These are phyloP conservation scores for Dianthus caryophyllus DNA, from an alignment of 148 eudicot species.

Conservation along the genomic window DNA sequence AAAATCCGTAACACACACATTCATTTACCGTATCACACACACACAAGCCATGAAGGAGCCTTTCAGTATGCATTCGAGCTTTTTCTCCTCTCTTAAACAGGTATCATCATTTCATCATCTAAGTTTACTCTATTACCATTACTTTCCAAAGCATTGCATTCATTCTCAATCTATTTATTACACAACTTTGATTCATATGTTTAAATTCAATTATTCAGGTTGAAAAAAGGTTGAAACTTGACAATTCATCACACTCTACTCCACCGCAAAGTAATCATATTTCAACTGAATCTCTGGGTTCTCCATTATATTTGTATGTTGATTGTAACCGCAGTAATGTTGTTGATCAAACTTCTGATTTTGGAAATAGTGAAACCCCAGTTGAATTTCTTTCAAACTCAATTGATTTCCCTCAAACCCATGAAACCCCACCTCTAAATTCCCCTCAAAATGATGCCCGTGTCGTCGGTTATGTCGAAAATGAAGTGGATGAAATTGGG, in stretches of 20 bases:
- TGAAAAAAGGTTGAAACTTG: constrained; percentile 77
- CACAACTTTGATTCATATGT: neutral
- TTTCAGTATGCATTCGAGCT: constrained; percentile 35
- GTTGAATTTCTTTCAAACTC: constrained; percentile 52
- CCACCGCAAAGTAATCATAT: constrained; percentile 17
- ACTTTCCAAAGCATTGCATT: neutral
- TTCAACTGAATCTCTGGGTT: constrained; percentile 41
- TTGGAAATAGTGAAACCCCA: constrained; percentile 54
- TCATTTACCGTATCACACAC: no score
- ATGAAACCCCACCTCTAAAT: constrained; percentile 32
- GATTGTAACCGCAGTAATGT: constrained; percentile 17
- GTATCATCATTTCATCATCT: constrained; percentile 17
- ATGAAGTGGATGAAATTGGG: constrained; percentile 43
- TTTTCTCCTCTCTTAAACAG: constrained; percentile 80
- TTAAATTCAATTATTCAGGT: no score
- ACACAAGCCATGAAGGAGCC: constrained; percentile 10
- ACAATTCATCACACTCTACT: constrained; percentile 24
- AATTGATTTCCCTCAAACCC: constrained; percentile 38
- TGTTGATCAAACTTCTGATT: constrained; percentile 26
- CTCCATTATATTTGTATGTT: constrained; percentile 47
- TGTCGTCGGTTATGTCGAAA: constrained; percentile 7
- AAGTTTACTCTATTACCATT: neutral
- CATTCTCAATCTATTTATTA: neutral
- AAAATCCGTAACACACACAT: no score
- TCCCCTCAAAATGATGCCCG: constrained; percentile 20